These are phyloP conservation scores for Intubia oerlemansii DNA, from an alignment of 2,329 filamentous ascomycete species.

Conservation along the genomic window DNA sequence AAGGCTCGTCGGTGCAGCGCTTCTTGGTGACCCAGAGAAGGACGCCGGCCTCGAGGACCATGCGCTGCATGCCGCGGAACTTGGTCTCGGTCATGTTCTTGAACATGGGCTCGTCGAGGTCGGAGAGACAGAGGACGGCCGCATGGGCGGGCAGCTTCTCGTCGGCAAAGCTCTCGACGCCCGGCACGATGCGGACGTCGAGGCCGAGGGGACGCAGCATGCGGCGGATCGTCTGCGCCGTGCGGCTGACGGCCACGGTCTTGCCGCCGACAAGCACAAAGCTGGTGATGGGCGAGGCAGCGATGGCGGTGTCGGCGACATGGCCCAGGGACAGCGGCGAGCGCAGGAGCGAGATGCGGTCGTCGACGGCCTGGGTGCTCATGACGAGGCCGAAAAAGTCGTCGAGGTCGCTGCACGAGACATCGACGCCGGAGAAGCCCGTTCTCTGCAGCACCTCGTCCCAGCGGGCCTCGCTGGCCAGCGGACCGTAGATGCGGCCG, in stretches of 20 bases:
- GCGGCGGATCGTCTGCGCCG: conserved; percentile 2
- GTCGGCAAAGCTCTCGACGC: conserved; percentile 1
- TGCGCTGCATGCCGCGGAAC: conserved; percentile 8
- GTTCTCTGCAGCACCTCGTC: conserved; percentile 7
- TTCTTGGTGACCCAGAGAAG: conserved; percentile 11
- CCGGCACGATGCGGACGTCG: not conserved
- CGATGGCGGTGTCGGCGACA: not conserved
- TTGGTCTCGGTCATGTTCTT: conserved; percentile 7
- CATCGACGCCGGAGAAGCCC: conserved; percentile 11
- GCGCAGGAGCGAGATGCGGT: conserved; percentile 7
- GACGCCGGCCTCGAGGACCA: conserved; percentile 2
- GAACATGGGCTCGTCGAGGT: conserved; percentile 11
- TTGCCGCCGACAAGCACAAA: conserved; percentile 9
- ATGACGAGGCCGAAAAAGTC: conserved; percentile 7
- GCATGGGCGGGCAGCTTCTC: not conserved
- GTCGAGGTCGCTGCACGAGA: conserved; percentile 5
- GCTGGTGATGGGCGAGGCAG: conserved; percentile 1
- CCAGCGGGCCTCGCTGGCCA: conserved; percentile 8
- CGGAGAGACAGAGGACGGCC: conserved; percentile 9
- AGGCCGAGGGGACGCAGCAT: conserved; percentile 3
- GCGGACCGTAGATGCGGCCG: conserved; percentile 5
- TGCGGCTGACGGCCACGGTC: conserved; percentile 1
- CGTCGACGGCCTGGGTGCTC: conserved; percentile 10
- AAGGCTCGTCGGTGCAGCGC: conserved; percentile 5
- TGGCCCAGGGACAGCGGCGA: conserved; percentile 5